These are phyloP conservation scores for Coniella lustricola DNA, from an alignment of 2,329 filamentous ascomycete species.

Conservation along the genomic window DNA sequence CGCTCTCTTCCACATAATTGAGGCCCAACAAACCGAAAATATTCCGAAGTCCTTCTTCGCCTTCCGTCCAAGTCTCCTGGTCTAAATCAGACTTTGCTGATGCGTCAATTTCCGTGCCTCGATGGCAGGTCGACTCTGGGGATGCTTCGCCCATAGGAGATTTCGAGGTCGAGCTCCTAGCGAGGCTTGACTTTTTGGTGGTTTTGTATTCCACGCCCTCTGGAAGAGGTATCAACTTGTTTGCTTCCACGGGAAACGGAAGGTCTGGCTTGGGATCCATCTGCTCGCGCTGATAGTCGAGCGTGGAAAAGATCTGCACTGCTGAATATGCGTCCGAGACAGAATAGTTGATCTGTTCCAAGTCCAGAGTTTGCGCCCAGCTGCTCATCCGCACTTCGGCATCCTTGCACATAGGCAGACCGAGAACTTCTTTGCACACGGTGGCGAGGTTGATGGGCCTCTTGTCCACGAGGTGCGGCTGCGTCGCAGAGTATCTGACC, in stretches of 20 bases:
- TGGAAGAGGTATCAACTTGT: slow-evolving; percentile 53
- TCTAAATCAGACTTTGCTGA: too few relatives aligned
- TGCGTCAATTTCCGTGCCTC: too few relatives aligned
- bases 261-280: slow-evolving; percentile 65
- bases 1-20: neutral
- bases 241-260: slow-evolving; percentile 61
- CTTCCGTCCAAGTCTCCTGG: too few relatives aligned
- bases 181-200: slow-evolving; percentile 15
- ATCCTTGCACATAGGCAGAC: slow-evolving; percentile 70
- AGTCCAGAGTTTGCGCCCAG: slow-evolving; percentile 59
- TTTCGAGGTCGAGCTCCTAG: slow-evolving; percentile 22
- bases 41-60: too few relatives aligned
- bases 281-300: slow-evolving; percentile 61
- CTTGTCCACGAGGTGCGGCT: slow-evolving; percentile 56
- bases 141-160: too few relatives aligned
- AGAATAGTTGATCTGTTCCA: slow-evolving; percentile 64
- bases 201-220: slow-evolving; percentile 33
- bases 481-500: slow-evolving; percentile 55
- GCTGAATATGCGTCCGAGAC: slow-evolving; percentile 80
- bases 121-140: too few relatives aligned
- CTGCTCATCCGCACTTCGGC: slow-evolving; percentile 61
- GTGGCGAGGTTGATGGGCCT: slow-evolving; percentile 56
- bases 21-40: neutral
- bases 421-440: slow-evolving; percentile 65
- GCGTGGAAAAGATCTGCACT: slow-evolving; percentile 61